Conservation (phyloP, 345 rosid genomes). For the Eucalyptus erythrocorys region DNA sequence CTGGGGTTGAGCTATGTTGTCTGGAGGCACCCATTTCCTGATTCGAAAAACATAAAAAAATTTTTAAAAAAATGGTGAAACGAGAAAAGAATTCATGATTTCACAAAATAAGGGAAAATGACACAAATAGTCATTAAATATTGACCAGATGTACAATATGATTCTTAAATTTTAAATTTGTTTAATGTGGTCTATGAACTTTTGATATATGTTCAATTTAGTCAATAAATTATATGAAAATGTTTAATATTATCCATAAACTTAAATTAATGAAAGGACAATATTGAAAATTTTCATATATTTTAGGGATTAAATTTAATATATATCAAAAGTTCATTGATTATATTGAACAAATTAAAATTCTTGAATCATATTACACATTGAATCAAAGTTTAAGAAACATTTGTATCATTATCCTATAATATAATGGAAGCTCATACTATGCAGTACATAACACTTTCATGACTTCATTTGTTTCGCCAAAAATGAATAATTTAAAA, state of each 20-base stretch:
- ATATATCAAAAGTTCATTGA: no score
- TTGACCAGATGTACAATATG: accelerated
- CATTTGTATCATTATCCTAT: background rate
- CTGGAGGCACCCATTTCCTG: background rate
- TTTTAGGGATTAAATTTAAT: no score
- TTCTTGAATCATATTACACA: accelerated
- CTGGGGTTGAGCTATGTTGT: background rate
- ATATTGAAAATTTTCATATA: no score
- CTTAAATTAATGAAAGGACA: no score
- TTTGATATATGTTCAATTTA: no score
- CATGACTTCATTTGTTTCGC: accelerated
- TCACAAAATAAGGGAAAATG: background rate
- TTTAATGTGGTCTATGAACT: accelerated
- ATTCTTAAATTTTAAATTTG: accelerated
- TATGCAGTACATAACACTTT: accelerated
- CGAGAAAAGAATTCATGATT: background rate
- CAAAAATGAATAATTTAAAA: background rate
- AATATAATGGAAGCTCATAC: accelerated
- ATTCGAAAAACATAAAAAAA: background rate
- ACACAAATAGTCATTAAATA: background rate
- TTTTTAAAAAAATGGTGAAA: accelerated
- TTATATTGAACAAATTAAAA: no score
- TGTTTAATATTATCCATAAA: accelerated
- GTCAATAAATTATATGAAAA: background rate
- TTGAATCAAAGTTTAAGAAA: accelerated